Base-by-base conservation (phyloP, 768 basidiomycete species). In the Chiua virens region DNA sequence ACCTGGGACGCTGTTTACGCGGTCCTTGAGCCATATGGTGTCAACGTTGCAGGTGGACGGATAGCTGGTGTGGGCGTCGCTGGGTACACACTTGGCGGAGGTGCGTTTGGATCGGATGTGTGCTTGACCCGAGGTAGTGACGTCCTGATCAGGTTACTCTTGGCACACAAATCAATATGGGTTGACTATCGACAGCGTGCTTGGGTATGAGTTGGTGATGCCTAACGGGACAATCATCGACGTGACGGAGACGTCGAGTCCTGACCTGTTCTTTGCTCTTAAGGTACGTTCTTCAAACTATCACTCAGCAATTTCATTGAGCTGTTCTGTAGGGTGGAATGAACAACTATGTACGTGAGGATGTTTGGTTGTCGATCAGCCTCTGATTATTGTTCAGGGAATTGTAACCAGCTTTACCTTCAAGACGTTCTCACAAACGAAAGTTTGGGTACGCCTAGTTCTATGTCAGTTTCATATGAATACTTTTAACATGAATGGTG, bases 381-480 rank as follows among this genome's bases (percentile, higher is more conserved):
- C 21, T 14, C 18, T 46, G 20, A 41, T 25, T n/a, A 14, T 18
- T 9, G 34, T 32, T 15, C 41, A 74, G 73, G 83, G 83, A 1
- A 78, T 85, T 34, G 79, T 84, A 8, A 84, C 82, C 1, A 71
- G 66, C 41, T 79, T 85, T 60, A 79, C 75, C 0, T 49, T 85
- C 21, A 76, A 76, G 54, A 73, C 80, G 0, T 73, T 72, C 58
- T 75, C 83, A 10, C 80, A 83, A 62, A 68, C 68, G 1, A 62
- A 77, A 61, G 77, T 85, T 52, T 86, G 81, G 82, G 82, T 83
- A 65, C 18, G 76, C 49, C 9, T 30, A 27, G 25, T 11, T 14
- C 5, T 17, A 35, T 34, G n/a, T 38, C 27, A 23, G 14, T 38
- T 28, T 34, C 13, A 11, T 45, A 17, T 11, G 10, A 2, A 21